Evolutionary conservation across 768 basidiomycete genomes (phyloP), one percentile per base, ranked within the genome.

Genomic region (Cytidiella melzeri): DNA sequence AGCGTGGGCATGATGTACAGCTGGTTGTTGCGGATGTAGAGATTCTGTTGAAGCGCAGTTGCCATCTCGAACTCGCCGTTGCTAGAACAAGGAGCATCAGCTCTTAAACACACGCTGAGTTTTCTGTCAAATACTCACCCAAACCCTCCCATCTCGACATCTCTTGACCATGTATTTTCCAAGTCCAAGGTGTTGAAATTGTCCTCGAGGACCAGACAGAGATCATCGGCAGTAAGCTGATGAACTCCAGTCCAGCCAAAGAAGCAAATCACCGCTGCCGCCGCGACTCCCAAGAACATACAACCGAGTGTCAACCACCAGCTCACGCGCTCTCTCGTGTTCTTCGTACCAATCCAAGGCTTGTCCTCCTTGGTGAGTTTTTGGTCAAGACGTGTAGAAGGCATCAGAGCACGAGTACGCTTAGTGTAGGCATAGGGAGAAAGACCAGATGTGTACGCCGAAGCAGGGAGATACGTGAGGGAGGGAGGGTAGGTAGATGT

Each of bases 1-100:
- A 82, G 70, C 6, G 81, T 82, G 9, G 81, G 68, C 59, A 77
- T 72, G 63, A 83, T 77, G 68, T 78, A 81, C 27, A 83, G 69
- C 48, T 73, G 62, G 7, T 73, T 72, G 61, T 78, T 69, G 37
- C 71, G 60, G 41, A 76, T 63, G 66, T 71, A 77, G 3, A 70
- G 59, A 58, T 76, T 75, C 43, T 65, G 58, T 9, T 51, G 34
- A 5, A 57, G 57, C 15, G 60, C 56, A 5, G 77, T 79, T 24
- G 77, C 73, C 74, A 77, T 78, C 60, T 80, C 70, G 58, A 81
- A 81, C 60, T 78, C 73, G 58, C 73, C 73, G 58, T 77, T 76
- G 4, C 49, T 48, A 45, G 2, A 21, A 12, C 43, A 54, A 10
- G 1, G 20, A 45, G 12, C 10, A 30, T 34, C 30, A 6, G 12